phyloP scores from a whole-genome alignment of 495 filamentous ascomycete species.

The Aspergillus baeticus region DNA sequence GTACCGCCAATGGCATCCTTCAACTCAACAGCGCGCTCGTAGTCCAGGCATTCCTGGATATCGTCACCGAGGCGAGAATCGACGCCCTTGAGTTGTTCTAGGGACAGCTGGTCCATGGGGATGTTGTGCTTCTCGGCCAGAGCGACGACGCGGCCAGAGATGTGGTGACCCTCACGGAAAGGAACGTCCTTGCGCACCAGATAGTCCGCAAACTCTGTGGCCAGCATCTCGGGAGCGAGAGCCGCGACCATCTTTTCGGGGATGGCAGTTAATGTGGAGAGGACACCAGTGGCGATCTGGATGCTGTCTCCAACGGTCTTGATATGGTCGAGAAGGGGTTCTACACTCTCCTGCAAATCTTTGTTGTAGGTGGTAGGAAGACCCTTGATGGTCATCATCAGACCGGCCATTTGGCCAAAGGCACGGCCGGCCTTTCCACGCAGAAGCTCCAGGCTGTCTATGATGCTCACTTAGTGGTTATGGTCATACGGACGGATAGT shows the following conservation, averaged over 20 bases:
- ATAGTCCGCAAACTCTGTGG: constrained; percentile 87
- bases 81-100: constrained; percentile 69
- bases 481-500: not conserved
- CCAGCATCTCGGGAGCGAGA: constrained; percentile 72
- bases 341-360: constrained; percentile 86
- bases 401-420: constrained; percentile 85
- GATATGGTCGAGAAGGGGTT: constrained; percentile 84
- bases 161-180: constrained; percentile 80
- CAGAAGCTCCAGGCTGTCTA: constrained; percentile 81
- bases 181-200: constrained; percentile 85
- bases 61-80: constrained; percentile 76
- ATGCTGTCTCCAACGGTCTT: constrained; percentile 85
- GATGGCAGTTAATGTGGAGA: constrained; percentile 63
- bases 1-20: constrained; percentile 80
- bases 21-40: constrained; percentile 84
- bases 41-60: constrained; percentile 73
- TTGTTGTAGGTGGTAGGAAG: constrained; percentile 94
- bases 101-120: constrained; percentile 74
- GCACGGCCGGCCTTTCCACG: constrained; percentile 82
- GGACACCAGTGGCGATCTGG: constrained; percentile 78
- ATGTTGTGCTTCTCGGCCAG: constrained; percentile 66
- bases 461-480: constrained; percentile 37
- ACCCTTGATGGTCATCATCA: constrained; percentile 86
- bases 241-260: constrained; percentile 77
- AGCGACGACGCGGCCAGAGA: constrained; percentile 77